A percentile compares a stretch with the other conserved stretches of the same genome.
These are phyloP conservation scores for Eucalyptus regnans DNA, from an alignment of 345 rosid species.

Conservation along the genomic window DNA sequence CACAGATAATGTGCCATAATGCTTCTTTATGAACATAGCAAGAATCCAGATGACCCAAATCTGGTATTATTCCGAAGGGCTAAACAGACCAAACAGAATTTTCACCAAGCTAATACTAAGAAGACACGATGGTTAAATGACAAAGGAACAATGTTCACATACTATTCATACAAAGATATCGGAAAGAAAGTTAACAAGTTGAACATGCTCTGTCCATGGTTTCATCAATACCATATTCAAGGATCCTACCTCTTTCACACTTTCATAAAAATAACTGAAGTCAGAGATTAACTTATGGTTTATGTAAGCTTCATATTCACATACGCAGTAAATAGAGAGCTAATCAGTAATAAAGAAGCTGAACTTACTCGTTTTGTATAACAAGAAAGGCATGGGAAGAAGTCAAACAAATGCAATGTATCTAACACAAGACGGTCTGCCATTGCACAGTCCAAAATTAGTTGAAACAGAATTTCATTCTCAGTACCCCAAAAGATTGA, in stretches of 20 bases:
- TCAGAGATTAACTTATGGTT: not conserved
- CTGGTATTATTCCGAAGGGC: not conserved
- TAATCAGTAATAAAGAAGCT: not conserved
- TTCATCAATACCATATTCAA: not conserved
- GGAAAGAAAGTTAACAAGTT: not conserved
- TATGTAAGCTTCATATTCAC: not conserved
- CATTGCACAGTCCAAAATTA: not conserved
- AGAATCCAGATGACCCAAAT: not conserved
- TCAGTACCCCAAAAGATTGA: not conserved
- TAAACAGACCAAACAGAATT: not conserved
- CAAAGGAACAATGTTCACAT: not conserved
- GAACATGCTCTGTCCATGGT: not conserved
- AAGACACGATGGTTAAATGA: not conserved
- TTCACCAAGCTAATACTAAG: not conserved
- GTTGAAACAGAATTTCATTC: not conserved
- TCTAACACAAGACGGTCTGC: not conserved
- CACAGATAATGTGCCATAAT: not conserved
- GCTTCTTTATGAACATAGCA: not conserved
- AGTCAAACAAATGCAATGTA: not conserved
- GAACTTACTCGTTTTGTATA: not conserved
- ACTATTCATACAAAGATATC: not conserved
- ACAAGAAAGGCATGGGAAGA: constrained; percentile 1
- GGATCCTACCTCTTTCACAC: not conserved
- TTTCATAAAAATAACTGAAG: not conserved
- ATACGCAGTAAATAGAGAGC: not conserved